Evolutionary conservation across 495 filamentous ascomycete species (phyloP), one percentile per base, ranked within the genome.

Genomic region (Letharia lupina): DNA sequence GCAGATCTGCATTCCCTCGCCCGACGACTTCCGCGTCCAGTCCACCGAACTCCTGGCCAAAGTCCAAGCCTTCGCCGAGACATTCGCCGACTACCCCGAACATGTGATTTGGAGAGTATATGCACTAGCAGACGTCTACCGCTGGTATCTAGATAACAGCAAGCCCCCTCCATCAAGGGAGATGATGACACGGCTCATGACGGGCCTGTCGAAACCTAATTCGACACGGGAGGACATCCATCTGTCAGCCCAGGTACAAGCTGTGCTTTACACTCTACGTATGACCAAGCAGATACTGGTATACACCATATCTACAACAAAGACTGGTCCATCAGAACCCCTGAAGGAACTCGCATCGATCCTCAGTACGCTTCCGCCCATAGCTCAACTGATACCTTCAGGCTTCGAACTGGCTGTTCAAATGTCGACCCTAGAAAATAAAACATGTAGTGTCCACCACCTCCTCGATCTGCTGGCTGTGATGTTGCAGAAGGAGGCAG

Each of bases 181-280:
- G 10, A 48, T 42, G 3, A 11, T 67, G 15, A 31, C n/a, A 8
- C 15, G 40, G 39, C 41, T 52, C 2, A n/a, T 71, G 15, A 63
- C 57, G 9, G 79, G 77, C 2, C 71, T 67, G 12, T 68, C 72
- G 68, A 72, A 67, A 4, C 42, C 71, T 37, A 61, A 37, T 1
- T 60, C 73, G 3, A 72, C 73, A 11, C 91, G 88, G 89, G 78
- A 80, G 2, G 79, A 83, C 35, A 72, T 90, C 31, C 88, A 92
- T 60, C 78, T 89, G 15, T 70, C 79, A 16, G 87, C 86, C 8
- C 85, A 89, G 66, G 72, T 84, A 0, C 83, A 89, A 40, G 83
- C 84, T 4, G 81, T 80, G 6, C 75, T 82, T 10, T 91, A 91
- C 68, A 89, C 88, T 0, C 69, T 91, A 0, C 80, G 88, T 39